Conservation (phyloP, 2,329 filamentous ascomycete species). For the Colletotrichum siamense region DNA sequence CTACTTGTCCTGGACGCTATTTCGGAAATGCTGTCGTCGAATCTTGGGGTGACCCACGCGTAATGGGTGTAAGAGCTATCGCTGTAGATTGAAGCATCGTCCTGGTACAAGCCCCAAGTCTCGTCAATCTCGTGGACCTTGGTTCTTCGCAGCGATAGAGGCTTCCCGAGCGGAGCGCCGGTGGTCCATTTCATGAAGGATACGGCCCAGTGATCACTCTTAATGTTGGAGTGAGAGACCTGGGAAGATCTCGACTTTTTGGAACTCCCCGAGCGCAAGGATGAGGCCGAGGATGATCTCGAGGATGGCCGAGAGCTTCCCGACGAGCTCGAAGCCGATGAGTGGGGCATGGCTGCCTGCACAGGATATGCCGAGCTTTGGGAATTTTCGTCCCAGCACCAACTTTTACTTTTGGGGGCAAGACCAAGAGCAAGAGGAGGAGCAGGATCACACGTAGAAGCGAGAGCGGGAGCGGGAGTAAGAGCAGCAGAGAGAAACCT, state of each 20-base stretch:
- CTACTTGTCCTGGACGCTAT: constrained; percentile 6
- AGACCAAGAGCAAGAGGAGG: neutral
- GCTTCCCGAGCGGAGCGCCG: constrained; percentile 12
- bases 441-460: neutral
- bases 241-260: constrained; percentile 19
- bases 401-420: neutral
- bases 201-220: constrained; percentile 14
- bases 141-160: constrained; percentile 16
- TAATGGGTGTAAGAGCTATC: constrained; percentile 8
- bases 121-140: constrained; percentile 3
- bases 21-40: constrained; percentile 19
- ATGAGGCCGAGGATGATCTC: constrained; percentile 6
- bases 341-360: constrained; percentile 11
- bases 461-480: neutral
- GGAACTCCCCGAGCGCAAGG: constrained; percentile 15
- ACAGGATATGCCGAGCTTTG: neutral
- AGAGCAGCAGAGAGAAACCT: neutral
- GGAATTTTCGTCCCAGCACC: neutral
- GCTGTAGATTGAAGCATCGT: constrained; percentile 5
- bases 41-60: constrained; percentile 19
- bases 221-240: constrained; percentile 17
- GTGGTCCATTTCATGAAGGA: constrained; percentile 21
- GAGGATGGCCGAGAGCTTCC: constrained; percentile 12
- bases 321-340: constrained; percentile 14
- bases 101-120: constrained; percentile 10